A percentile compares a stretch with the other conserved stretches of the same genome.
These are phyloP conservation scores for Solanum corneliomulleri DNA, from an alignment of 257 asterid genomes.

Conservation along the genomic window DNA sequence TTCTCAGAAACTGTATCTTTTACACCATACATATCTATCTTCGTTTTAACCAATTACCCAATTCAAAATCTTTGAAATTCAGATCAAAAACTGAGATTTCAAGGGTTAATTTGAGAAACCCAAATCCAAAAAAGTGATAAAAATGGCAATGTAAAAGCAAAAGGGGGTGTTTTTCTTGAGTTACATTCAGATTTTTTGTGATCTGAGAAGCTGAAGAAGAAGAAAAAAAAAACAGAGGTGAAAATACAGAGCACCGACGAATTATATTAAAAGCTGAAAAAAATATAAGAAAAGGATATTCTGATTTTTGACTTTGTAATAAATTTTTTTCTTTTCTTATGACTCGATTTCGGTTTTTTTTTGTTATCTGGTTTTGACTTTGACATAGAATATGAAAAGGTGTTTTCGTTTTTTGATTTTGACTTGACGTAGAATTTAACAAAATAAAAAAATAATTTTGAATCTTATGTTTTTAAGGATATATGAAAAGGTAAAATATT, in stretches of 20 bases:
- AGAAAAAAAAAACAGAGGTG: background rate
- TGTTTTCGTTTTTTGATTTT: too few relatives aligned
- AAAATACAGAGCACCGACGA: background rate
- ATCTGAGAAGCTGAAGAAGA: background rate
- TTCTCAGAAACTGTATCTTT: constrained; percentile 61
- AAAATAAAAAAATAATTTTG: too few relatives aligned
- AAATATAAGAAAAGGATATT: background rate
- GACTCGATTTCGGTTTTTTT: background rate
- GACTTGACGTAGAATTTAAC: background rate
- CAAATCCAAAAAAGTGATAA: background rate
- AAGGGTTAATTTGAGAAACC: background rate
- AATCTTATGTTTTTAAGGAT: background rate
- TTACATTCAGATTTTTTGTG: background rate
- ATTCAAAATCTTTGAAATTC: background rate
- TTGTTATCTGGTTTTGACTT: background rate
- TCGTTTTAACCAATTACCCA: background rate
- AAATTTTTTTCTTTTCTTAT: too few relatives aligned
- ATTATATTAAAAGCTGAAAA: background rate
- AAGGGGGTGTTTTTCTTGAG: background rate
- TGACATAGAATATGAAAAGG: too few relatives aligned
- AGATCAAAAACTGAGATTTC: background rate
- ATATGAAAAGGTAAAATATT: background rate
- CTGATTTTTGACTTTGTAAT: background rate
- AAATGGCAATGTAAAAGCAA: background rate
- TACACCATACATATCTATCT: constrained; percentile 43